Evolutionary conservation across 768 basidiomycete species (phyloP), one percentile per base, ranked within the genome.

Genomic region (Gloeopeniophorella convolvens): DNA sequence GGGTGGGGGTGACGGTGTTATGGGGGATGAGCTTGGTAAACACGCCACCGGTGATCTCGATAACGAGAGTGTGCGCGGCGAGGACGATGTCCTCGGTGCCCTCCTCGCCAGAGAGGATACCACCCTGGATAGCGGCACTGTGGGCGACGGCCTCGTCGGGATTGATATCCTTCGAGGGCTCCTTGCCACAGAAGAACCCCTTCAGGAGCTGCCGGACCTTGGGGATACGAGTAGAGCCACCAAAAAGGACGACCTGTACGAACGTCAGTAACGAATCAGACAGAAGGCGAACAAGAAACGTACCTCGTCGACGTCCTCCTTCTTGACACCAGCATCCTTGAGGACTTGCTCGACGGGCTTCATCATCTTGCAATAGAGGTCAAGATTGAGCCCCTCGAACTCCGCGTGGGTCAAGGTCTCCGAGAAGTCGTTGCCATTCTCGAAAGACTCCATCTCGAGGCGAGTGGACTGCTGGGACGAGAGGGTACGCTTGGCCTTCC

Each of bases 91-190:
- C 94, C 54, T 80, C 82, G 48, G 89, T 89, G 55, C 85, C 87
- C 65, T 89, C 85, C 62, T 91, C 92, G 56, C 95, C 95, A 41
- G 93, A 87, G 58, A 99, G 88, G 62, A 99, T 95, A 73, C 91
- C 95, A 70, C 90, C 95, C 71, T 99, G 95, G 59, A 98, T 91
- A 47, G 95, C 95, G 57, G 95, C 95, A 78, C 95, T 95, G 63
- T 96, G 97, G 39, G 95, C 93, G 59, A 99, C 95, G 55, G 95
- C 95, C 74, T 99, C 95, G 68, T 99, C 95, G 45, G 94, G 93
- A 78, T 99, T 97, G 75, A 97, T 99, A 59, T 89, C 88, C 78
- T 92, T 94, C 56, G 94, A 94, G 45, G 93, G 93, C 68, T 97
- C 95, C 75, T 89, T 96, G 66, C 91, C 56, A 42, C 55, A 83